These are phyloP conservation scores for Exophiala viscosa DNA, from an alignment of 2,329 filamentous ascomycete genomes.

Conservation along the genomic window DNA sequence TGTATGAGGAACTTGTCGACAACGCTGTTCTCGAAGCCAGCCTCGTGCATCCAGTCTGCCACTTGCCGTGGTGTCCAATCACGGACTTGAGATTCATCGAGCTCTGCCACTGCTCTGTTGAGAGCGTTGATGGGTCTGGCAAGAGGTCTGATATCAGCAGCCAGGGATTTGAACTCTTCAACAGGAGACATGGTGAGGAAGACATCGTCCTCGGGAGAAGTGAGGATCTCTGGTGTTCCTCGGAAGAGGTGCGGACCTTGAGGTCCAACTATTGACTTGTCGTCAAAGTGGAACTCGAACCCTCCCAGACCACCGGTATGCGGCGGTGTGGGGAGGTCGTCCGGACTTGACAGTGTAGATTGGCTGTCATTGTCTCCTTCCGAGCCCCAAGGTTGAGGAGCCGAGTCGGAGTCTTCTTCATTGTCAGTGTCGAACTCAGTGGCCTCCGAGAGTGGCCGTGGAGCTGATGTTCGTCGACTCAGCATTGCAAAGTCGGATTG, in stretches of 20 bases:
- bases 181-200: conserved; percentile 22
- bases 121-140: conserved; percentile 24
- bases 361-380: conserved; percentile 56
- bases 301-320: conserved; percentile 60
- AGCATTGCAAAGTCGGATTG: conserved; percentile 23
- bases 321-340: conserved; percentile 79
- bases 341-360: conserved; percentile 81
- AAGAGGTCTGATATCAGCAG: conserved; percentile 15
- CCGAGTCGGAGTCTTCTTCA: conserved; percentile 32
- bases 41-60: conserved; percentile 74
- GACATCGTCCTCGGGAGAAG: conserved; percentile 18
- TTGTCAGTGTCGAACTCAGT: conserved; percentile 37
- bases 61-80: conserved; percentile 34
- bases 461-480: conserved; percentile 15
- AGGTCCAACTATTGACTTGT: conserved; percentile 59
- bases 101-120: conserved; percentile 31
- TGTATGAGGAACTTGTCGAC: conserved; percentile 85
- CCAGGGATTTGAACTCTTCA: conserved; percentile 3
- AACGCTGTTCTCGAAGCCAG: conserved; percentile 70
- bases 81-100: conserved; percentile 32
- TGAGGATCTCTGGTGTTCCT: conserved; percentile 41
- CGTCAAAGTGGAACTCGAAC: conserved; percentile 59
- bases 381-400: conserved; percentile 22
- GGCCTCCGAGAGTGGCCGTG: conserved; percentile 32
- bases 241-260: conserved; percentile 84